phyloP scores from a whole-genome alignment of 1,284 basidiomycete genomes.

The Lignosus rhinocerotis region DNA sequence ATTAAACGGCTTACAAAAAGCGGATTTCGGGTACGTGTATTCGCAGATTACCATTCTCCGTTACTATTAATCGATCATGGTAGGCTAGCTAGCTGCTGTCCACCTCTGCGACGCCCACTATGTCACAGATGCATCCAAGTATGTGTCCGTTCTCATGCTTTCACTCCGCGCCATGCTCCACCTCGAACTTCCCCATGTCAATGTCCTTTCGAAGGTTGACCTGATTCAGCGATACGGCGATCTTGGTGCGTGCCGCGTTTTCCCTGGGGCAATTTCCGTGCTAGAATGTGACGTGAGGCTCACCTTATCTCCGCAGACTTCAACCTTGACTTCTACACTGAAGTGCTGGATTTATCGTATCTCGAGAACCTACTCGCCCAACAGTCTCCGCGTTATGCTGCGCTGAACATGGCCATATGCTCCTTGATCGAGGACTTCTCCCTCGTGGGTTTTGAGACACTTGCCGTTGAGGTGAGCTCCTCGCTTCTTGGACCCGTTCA shows the following conservation, averaged over 20 bases:
- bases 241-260: constrained; percentile 57
- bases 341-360: constrained; percentile 94
- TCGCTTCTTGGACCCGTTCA: not conserved
- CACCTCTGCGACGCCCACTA: constrained; percentile 97
- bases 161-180: constrained; percentile 97
- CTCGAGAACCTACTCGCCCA: constrained; percentile 77
- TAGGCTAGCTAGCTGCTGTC: constrained; percentile 82
- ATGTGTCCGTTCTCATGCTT: constrained; percentile 89
- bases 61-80: constrained; percentile 22
- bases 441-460: constrained; percentile 95
- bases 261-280: constrained; percentile 1
- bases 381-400: constrained; percentile 66
- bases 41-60: constrained; percentile 11
- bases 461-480: constrained; percentile 83
- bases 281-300: not conserved
- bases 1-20: constrained; percentile 72
- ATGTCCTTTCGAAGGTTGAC: constrained; percentile 96
- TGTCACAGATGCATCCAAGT: constrained; percentile 94
- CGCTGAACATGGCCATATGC: constrained; percentile 87
- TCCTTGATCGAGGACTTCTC: constrained; percentile 93
- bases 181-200: constrained; percentile 95
- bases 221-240: constrained; percentile 86
- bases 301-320: constrained; percentile 62
- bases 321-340: constrained; percentile 97
- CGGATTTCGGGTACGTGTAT: constrained; percentile 78